phyloP scores from a whole-genome alignment of 2,329 filamentous ascomycete species.

The Verticillium nubilum region DNA sequence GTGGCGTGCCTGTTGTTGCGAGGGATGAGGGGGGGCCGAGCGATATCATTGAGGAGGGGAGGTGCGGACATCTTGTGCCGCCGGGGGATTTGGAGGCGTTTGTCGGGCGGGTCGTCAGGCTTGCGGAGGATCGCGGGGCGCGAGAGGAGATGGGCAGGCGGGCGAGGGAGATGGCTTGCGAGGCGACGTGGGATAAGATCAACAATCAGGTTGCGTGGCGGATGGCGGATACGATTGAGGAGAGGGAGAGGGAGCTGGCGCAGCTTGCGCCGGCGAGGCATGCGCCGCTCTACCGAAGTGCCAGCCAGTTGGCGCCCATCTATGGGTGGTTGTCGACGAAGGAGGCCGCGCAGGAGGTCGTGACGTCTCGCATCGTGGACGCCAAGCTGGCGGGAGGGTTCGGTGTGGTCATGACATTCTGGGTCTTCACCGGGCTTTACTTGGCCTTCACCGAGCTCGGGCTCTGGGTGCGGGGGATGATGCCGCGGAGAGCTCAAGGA shows the following conservation, averaged over 20 bases:
- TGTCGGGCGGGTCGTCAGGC: constrained; percentile 42
- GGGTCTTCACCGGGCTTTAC: constrained; percentile 43
- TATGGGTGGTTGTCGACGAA: constrained; percentile 40
- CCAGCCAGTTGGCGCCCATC: constrained; percentile 29
- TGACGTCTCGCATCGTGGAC: constrained; percentile 31
- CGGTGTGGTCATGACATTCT: constrained; percentile 40
- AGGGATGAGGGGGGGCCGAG: constrained; percentile 65
- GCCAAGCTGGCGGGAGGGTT: constrained; percentile 39
- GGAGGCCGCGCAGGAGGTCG: constrained; percentile 29
- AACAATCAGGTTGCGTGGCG: constrained; percentile 65
- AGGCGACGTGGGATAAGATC: constrained; percentile 67
- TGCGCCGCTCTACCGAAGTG: constrained; percentile 6
- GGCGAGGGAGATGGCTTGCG: constrained; percentile 51
- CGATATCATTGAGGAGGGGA: constrained; percentile 56
- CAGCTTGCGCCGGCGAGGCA: constrained; percentile 5
- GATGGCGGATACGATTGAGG: constrained; percentile 48
- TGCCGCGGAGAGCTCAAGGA: background rate
- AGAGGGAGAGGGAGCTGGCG: constrained; percentile 29
- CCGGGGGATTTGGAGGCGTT: constrained; percentile 56
- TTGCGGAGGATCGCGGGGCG: constrained; percentile 39
- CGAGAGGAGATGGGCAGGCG: constrained; percentile 38
- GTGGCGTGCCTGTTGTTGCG: constrained; percentile 62
- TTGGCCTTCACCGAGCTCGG: constrained; percentile 41
- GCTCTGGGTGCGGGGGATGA: constrained; percentile 24
- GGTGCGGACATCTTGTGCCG: constrained; percentile 55